Percentiles rank a stretch among this genome's conserved stretches.
Evolutionary conservation across 1,139 yeast species (phyloP).

Genomic region (Lizanozyma gosingica): DNA sequence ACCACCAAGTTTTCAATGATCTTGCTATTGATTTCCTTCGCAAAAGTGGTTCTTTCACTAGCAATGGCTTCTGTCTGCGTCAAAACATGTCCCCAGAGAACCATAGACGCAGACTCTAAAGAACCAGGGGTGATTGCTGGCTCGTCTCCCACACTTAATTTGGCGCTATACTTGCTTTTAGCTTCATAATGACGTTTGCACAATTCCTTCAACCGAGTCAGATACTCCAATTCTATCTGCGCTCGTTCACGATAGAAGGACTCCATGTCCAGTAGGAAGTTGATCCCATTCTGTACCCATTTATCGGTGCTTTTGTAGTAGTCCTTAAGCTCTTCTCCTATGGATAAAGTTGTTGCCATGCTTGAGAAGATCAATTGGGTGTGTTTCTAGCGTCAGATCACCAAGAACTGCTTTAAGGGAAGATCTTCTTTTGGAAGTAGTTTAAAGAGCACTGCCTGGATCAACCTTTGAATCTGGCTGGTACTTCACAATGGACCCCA

Average conservation of each 20-base stretch:
- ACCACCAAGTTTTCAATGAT: conserved; percentile 56
- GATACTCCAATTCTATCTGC: conserved; percentile 71
- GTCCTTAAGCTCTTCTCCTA: conserved; percentile 72
- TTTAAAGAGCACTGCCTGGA: too few species aligned
- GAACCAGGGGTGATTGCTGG: conserved; percentile 95
- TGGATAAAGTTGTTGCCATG: conserved; percentile 7
- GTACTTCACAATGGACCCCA: too few species aligned
- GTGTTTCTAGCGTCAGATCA: too few species aligned
- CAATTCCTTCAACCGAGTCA: conserved; percentile 55
- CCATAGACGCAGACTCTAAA: conserved; percentile 81
- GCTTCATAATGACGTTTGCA: conserved; percentile 66
- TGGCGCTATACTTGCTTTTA: conserved; percentile 62
- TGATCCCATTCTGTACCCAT: conserved; percentile 70
- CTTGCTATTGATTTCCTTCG: conserved; percentile 53
- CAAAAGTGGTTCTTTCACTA: conserved; percentile 51
- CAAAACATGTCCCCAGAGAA: conserved; percentile 88
- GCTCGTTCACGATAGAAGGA: conserved; percentile 81
- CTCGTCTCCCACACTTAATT: conserved; percentile 79
- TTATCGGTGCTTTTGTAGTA: conserved; percentile 66
- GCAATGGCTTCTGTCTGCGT: conserved; percentile 80
- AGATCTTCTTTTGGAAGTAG: too few species aligned
- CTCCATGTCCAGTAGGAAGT: conserved; percentile 73
- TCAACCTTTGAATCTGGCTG: too few species aligned
- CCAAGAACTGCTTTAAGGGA: too few species aligned
- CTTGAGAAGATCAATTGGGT: too few species aligned